Percentiles rank a stretch among this genome's conserved stretches.
phyloP scores from a whole-genome alignment of 2,329 filamentous ascomycete genomes.

The Colletotrichum simmondsii region DNA sequence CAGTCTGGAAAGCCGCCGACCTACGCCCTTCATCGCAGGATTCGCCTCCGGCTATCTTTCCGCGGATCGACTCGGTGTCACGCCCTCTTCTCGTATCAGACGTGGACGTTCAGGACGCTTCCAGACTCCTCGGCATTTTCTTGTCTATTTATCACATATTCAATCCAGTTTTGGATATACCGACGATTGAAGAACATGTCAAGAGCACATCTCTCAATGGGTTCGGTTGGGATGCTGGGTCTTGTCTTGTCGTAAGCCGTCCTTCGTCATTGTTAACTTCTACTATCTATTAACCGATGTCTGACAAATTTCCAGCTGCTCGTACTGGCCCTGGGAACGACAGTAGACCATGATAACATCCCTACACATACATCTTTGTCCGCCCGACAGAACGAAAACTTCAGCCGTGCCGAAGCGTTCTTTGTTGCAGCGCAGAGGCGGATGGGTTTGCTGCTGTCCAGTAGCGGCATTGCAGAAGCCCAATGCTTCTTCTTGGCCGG shows the following conservation, averaged over 20 bases:
- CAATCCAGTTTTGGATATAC: constrained; percentile 6
- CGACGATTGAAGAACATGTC: background rate
- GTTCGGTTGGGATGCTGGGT: constrained; percentile 28
- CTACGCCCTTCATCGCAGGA: background rate
- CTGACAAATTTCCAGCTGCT: background rate
- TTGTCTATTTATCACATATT: constrained; percentile 2
- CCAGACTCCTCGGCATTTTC: background rate
- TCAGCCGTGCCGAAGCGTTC: constrained; percentile 1
- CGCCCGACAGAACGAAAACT: background rate
- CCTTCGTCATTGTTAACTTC: background rate
- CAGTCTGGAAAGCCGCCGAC: background rate
- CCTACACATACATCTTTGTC: background rate
- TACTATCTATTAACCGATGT: background rate
- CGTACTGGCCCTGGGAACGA: background rate
- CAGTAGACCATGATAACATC: background rate
- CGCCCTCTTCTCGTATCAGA: background rate
- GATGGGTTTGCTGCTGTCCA: constrained; percentile 27
- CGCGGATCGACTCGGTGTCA: background rate
- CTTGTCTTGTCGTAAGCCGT: constrained; percentile 25
- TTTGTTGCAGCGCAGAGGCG: constrained; percentile 27
- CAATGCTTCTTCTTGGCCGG: constrained; percentile 35
- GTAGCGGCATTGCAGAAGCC: constrained; percentile 21
- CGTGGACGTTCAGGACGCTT: background rate
- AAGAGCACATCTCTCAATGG: constrained; percentile 9
- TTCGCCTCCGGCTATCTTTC: background rate